phyloP scores from a whole-genome alignment of 2,329 filamentous ascomycete genomes.

The Trichoderma aggressivum region DNA sequence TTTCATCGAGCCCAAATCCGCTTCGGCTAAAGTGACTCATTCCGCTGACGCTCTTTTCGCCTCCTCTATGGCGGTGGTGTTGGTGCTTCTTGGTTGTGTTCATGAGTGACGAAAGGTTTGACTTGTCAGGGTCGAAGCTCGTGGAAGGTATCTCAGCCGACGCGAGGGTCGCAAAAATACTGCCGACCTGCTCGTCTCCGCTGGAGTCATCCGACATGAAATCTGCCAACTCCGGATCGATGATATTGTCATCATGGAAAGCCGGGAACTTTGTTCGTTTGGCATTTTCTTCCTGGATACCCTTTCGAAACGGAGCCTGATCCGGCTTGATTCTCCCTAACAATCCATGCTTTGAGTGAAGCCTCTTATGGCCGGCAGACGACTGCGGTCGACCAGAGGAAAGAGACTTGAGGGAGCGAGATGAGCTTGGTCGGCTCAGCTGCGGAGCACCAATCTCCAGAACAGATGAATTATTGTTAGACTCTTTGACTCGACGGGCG shows the following conservation, averaged over 20 bases:
- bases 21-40: constrained; percentile 68
- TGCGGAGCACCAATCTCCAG: constrained; percentile 85
- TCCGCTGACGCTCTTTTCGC: constrained; percentile 72
- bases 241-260: constrained; percentile 98
- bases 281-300: constrained; percentile 61
- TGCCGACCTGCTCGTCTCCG: constrained; percentile 82
- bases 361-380: constrained; percentile 70
- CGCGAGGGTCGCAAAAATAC: constrained; percentile 74
- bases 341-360: constrained; percentile 83
- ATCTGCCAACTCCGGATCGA: constrained; percentile 90
- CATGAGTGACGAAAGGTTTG: constrained; percentile 69
- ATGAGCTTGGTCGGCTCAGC: constrained; percentile 87
- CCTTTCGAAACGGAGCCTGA: constrained; percentile 80
- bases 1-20: constrained; percentile 54
- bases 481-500: constrained; percentile 65
- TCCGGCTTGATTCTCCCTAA: constrained; percentile 75
- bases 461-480: constrained; percentile 81
- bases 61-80: constrained; percentile 62
- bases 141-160: constrained; percentile 60
- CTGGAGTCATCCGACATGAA: constrained; percentile 97
- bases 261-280: constrained; percentile 68
- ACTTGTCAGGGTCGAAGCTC: constrained; percentile 70
- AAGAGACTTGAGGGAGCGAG: constrained; percentile 77
- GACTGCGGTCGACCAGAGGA: constrained; percentile 70
- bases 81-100: constrained; percentile 68